Evolutionary conservation across 495 filamentous ascomycete species (phyloP).

Genomic region (Podospora conica): DNA sequence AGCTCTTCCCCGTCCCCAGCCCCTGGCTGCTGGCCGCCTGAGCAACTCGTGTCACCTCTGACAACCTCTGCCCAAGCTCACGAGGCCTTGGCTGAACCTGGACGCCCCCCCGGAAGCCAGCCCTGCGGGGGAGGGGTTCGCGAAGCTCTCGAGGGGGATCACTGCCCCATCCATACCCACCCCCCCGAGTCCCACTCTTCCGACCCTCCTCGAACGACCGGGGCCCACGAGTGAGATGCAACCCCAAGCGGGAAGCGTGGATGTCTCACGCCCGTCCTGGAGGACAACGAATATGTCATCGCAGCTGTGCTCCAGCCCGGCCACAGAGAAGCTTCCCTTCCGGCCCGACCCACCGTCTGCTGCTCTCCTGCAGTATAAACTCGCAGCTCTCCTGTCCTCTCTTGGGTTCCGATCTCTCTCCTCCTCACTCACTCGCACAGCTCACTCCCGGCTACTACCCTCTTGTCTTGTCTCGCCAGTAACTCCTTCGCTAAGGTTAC

Average conservation of each 20-base stretch:
- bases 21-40: background rate
- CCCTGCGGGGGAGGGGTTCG: background rate
- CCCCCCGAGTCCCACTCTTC: background rate
- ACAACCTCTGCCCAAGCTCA: background rate
- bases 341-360: background rate
- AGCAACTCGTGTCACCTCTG: background rate
- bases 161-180: background rate
- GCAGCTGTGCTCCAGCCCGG: conserved; percentile 3
- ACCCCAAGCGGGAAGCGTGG: conserved; percentile 9
- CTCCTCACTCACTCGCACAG: conserved; percentile 19
- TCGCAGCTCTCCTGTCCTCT: conserved; percentile 9
- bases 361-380: conserved; percentile 28
- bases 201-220: background rate
- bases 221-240: conserved; percentile 3
- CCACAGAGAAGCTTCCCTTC: background rate
- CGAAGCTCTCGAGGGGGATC: background rate
- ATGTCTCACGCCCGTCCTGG: conserved; percentile 9
- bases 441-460: conserved; percentile 19
- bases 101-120: background rate
- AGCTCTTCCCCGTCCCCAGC: background rate
- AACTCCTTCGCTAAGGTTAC: conserved; percentile 46
- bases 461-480: conserved; percentile 21
- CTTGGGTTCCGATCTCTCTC: conserved; percentile 4
- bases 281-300: conserved; percentile 16
- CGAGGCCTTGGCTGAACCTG: background rate